These are phyloP conservation scores for Clausena lansium DNA, from an alignment of 345 rosid genomes.

Conservation along the genomic window DNA sequence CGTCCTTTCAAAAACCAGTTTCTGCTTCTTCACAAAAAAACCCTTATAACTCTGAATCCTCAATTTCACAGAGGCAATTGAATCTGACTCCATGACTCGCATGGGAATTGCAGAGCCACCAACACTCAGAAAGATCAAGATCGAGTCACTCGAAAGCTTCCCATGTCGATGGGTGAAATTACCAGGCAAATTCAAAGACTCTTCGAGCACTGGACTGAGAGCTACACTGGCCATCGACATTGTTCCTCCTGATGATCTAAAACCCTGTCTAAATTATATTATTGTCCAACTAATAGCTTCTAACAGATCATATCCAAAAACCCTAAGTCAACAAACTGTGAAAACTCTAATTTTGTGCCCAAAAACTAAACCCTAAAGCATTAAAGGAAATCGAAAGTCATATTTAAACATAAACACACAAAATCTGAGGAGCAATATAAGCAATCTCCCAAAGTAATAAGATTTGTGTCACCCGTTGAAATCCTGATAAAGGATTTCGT, in stretches of 20 bases:
- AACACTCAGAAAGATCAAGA: slow-evolving; percentile 57
- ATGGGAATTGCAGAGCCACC: slow-evolving; percentile 61
- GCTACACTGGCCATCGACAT: slow-evolving; percentile 66
- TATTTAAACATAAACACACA: background rate
- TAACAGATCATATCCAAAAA: background rate
- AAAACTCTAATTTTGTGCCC: slow-evolving; percentile 2
- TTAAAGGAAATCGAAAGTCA: background rate
- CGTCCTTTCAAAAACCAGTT: slow-evolving; percentile 56
- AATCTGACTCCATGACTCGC: slow-evolving; percentile 63
- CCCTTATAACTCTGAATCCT: slow-evolving; percentile 71
- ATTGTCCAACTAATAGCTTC: background rate
- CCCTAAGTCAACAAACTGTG: background rate
- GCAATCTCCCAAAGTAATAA: background rate
- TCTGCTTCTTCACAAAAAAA: slow-evolving; percentile 63
- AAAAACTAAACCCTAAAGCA: background rate
- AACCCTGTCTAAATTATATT: slow-evolving; percentile 2
- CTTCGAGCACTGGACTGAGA: slow-evolving; percentile 53
- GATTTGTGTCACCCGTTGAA: background rate
- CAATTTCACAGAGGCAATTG: slow-evolving; percentile 73
- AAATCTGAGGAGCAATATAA: background rate
- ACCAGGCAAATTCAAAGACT: slow-evolving; percentile 37
- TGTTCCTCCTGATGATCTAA: slow-evolving; percentile 23
- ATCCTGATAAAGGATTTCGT: background rate
- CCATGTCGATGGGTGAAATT: slow-evolving; percentile 25
- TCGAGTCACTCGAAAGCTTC: slow-evolving; percentile 36